A percentile compares a stretch with the other conserved stretches of the same genome.
Evolutionary conservation across 352 stramenopile genomes (phyloP).

Genomic region (Globisporangium emineosum): DNA sequence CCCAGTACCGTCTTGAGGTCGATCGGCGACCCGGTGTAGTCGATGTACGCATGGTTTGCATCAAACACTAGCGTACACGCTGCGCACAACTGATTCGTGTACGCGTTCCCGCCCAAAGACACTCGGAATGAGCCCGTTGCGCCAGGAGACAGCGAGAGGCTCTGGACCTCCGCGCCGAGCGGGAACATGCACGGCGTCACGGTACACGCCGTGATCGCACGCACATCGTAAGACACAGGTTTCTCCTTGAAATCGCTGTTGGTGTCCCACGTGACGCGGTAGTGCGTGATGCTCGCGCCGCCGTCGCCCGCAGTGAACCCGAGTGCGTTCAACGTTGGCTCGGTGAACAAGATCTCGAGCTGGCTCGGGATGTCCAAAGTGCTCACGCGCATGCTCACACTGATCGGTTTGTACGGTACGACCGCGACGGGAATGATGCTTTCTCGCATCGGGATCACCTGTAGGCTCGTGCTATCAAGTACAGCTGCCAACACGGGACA

Average conservation of each 20-base stretch:
- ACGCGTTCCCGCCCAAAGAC: slow-evolving; percentile 42
- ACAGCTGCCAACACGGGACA: slow-evolving; percentile 51
- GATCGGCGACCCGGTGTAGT: slow-evolving; percentile 46
- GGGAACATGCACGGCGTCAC: slow-evolving; percentile 74
- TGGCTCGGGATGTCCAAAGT: slow-evolving; percentile 67
- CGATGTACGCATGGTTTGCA: slow-evolving; percentile 43
- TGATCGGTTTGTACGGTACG: slow-evolving; percentile 64
- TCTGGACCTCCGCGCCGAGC: slow-evolving; percentile 91
- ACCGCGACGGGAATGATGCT: slow-evolving; percentile 49
- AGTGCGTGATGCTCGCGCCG: slow-evolving; percentile 55
- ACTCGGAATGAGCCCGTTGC: slow-evolving; percentile 74
- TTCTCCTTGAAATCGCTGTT: slow-evolving; percentile 34
- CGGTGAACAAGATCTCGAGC: slow-evolving; percentile 71
- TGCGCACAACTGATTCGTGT: slow-evolving; percentile 32
- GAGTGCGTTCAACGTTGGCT: slow-evolving; percentile 66
- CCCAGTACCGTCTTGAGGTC: slow-evolving; percentile 73
- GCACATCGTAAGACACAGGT: slow-evolving; percentile 47
- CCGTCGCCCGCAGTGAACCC: slow-evolving; percentile 57
- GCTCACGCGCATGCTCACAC: slow-evolving; percentile 75
- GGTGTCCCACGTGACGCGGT: slow-evolving; percentile 62
- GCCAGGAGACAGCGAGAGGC: slow-evolving; percentile 68
- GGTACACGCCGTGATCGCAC: slow-evolving; percentile 44
- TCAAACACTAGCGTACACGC: slow-evolving; percentile 43
- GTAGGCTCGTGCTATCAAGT: slow-evolving; percentile 23
- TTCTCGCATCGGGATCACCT: slow-evolving; percentile 16